These are phyloP conservation scores for Xanthoconium stramineum DNA, from an alignment of 768 basidiomycete species.

Conservation along the genomic window DNA sequence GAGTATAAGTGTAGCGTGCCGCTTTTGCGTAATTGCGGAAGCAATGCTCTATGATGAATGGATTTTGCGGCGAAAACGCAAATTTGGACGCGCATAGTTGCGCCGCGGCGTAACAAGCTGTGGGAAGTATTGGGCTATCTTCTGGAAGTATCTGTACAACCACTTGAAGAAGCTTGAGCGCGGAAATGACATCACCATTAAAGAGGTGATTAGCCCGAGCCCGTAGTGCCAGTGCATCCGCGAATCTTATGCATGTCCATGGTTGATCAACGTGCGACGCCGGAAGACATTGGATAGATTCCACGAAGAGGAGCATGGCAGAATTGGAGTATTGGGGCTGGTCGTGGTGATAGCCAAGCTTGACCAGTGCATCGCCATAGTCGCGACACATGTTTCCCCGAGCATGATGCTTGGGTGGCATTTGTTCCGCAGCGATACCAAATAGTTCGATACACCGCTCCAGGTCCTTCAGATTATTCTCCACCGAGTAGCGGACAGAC, in stretches of 20 bases:
- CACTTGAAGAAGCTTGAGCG: not conserved
- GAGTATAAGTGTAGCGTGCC: not conserved
- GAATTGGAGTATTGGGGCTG: not conserved
- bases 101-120: not conserved
- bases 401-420: slow-evolving; percentile 10
- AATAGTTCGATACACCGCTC: slow-evolving; percentile 15
- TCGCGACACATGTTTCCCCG: slow-evolving; percentile 6
- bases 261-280: slow-evolving; percentile 10
- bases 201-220: not conserved
- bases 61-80: not conserved
- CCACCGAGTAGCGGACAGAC: slow-evolving; percentile 5
- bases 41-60: slow-evolving; percentile 6
- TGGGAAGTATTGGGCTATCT: not conserved
- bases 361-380: slow-evolving; percentile 10
- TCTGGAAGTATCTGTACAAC: slow-evolving; percentile 5
- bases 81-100: not conserved
- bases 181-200: not conserved
- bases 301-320: slow-evolving; percentile 10
- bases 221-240: slow-evolving; percentile 1
- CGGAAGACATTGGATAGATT: slow-evolving; percentile 8
- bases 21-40: slow-evolving; percentile 15
- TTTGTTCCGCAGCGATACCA: slow-evolving; percentile 1
- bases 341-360: slow-evolving; percentile 4
- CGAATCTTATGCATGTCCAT: not conserved
- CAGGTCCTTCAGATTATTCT: slow-evolving; percentile 9